Percentiles rank a stretch among this genome's conserved stretches.
phyloP scores from a whole-genome alignment of 2,329 filamentous ascomycete species.

The Mycosphaerella sp. region DNA sequence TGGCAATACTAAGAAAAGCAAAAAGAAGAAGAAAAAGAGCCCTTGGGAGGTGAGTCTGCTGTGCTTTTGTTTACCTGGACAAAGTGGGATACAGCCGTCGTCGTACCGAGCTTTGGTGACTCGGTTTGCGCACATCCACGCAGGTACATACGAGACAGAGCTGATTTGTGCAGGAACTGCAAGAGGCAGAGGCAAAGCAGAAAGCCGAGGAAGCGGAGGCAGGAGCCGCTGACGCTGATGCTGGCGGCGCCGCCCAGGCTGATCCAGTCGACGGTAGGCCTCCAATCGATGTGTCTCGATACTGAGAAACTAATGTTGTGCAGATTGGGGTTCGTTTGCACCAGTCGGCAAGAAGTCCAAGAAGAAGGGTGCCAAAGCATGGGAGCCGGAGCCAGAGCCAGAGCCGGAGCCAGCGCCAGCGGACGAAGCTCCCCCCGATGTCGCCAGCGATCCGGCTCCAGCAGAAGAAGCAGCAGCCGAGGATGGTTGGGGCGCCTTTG shows the following conservation, averaged over 20 bases:
- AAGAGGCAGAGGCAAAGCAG: slow-evolving; percentile 36
- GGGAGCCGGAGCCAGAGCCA: slow-evolving; percentile 20
- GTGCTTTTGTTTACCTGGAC: no score
- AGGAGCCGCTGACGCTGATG: slow-evolving; percentile 28
- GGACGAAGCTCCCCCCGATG: neutral
- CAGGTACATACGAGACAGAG: no score
- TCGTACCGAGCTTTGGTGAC: no score
- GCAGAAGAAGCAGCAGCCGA: slow-evolving; percentile 18
- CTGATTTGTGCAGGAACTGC: slow-evolving; percentile 24
- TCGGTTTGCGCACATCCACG: no score
- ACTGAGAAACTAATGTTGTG: neutral
- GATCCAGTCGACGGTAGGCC: slow-evolving; percentile 24
- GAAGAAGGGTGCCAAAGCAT: slow-evolving; percentile 19
- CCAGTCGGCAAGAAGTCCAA: slow-evolving; percentile 34
- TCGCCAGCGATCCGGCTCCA: slow-evolving; percentile 1
- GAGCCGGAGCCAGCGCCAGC: slow-evolving; percentile 12
- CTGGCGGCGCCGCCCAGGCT: slow-evolving; percentile 24
- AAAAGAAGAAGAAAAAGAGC: slow-evolving; percentile 31
- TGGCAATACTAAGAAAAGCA: slow-evolving; percentile 36
- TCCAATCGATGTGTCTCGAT: neutral
- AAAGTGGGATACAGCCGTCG: no score
- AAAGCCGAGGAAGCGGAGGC: slow-evolving; percentile 31
- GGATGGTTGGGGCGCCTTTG: slow-evolving; percentile 25
- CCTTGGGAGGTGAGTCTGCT: slow-evolving; percentile 24
- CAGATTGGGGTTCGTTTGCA: slow-evolving; percentile 36